Base-by-base conservation (phyloP, 1,284 basidiomycete genomes). In the Tilletiopsis washingtonensis region DNA sequence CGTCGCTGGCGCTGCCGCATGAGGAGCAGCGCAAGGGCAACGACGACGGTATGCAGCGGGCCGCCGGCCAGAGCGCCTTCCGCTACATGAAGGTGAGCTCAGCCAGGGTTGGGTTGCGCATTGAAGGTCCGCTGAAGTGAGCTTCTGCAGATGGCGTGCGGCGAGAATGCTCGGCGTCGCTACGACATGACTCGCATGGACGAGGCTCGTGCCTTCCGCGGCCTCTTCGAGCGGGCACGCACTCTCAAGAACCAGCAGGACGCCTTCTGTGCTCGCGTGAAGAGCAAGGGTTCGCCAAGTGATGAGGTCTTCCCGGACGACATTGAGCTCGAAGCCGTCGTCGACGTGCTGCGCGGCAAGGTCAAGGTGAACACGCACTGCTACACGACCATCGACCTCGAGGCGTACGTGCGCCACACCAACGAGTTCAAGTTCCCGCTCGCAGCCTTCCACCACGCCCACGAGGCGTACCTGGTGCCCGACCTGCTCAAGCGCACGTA, bases 401-500 rank as follows among this genome's bases (percentile, higher is more conserved):
- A 88, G 61, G 49, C 72, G 24, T 57, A 74, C 29, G 66, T 71
- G 21, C 66, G 86, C 76, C 79, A 87, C 46, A 81, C 83, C 17
- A 85, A 87, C 72, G 85, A 88, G 73, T 93, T 90, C 79, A 77
- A 84, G 64, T 89, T 89, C 55, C 56, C 61, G 7, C 49, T 74
- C 21, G 65, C 71, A 0, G 69, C 72, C 3, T 85, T 91, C 74
- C 89, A 91, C 71, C 88, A 91, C 65, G 88, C 89, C 0, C 82
- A 83, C 59, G 86, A 89, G 71, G 82, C 88, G 0, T 91, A 87
- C 69, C 81, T 91, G 15, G 83, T 89, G 20, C 86, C 88, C 1
- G 82, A 82, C 34, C 73, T 87, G 2, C 76, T 93, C 48, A 88
- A 87, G 71, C 77, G 78, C 65, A 79, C 83, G 2, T 87, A 82